A percentile compares a stretch with the other conserved stretches of the same genome.
Conservation (phyloP, 495 filamentous ascomycete genomes). For the Podospora australis region DNA sequence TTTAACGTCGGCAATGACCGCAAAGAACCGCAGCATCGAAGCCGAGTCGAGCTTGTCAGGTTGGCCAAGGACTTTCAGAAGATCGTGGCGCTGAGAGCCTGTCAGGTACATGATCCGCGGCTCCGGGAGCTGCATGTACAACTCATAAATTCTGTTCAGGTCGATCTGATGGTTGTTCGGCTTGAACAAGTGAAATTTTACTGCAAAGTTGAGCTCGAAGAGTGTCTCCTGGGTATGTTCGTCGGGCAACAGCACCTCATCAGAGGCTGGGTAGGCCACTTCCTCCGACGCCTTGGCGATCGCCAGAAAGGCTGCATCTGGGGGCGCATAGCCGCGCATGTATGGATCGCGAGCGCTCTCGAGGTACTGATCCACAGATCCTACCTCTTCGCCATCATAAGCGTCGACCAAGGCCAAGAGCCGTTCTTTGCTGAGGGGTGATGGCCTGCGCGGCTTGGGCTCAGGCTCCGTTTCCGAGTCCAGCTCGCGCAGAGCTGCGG, state of each 20-base stretch:
- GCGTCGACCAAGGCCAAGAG: constrained; percentile 44
- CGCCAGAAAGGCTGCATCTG: constrained; percentile 35
- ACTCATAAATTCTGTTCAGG: constrained; percentile 36
- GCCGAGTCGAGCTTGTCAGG: constrained; percentile 48
- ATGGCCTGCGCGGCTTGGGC: not conserved
- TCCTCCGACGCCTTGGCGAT: constrained; percentile 42
- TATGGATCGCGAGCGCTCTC: constrained; percentile 40
- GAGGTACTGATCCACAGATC: constrained; percentile 41
- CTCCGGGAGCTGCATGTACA: constrained; percentile 39
- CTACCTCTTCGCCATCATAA: constrained; percentile 32
- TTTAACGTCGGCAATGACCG: constrained; percentile 77
- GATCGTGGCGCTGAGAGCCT: constrained; percentile 47
- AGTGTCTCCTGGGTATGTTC: constrained; percentile 19
- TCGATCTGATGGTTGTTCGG: constrained; percentile 20
- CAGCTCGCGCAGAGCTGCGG: not conserved
- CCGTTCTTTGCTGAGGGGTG: constrained; percentile 27
- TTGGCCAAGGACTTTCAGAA: constrained; percentile 64
- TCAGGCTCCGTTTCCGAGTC: not conserved
- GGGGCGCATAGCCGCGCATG: constrained; percentile 38
- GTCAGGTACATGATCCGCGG: constrained; percentile 64
- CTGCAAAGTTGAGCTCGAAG: constrained; percentile 26
- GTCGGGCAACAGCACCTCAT: constrained; percentile 23
- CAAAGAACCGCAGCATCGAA: constrained; percentile 74
- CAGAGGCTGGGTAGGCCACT: constrained; percentile 35
- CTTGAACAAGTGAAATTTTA: constrained; percentile 25